Evolutionary conservation across 306 rosid species (phyloP).

Genomic region (Acmispon strigosus): DNA sequence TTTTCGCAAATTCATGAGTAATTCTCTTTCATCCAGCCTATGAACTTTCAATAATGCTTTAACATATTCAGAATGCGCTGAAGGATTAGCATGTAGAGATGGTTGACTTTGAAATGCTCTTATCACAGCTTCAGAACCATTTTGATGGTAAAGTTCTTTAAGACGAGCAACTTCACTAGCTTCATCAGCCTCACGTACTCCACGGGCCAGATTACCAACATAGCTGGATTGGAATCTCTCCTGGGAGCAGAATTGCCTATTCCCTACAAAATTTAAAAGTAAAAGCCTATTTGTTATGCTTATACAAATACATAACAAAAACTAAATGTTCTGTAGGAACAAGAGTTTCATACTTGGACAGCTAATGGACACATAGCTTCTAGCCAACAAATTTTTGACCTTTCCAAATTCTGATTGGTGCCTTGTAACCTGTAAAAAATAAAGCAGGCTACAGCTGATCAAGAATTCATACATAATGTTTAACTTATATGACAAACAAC

Average conservation of each 20-base stretch:
- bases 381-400: slow-evolving; percentile 25
- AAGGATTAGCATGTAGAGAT: slow-evolving; percentile 55
- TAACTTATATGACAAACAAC: neutral
- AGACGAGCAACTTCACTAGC: slow-evolving; percentile 66
- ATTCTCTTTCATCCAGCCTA: slow-evolving; percentile 77
- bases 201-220: slow-evolving; percentile 67
- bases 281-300: neutral
- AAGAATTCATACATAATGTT: neutral
- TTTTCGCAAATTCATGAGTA: slow-evolving; percentile 69
- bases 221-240: slow-evolving; percentile 68
- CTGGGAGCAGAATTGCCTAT: slow-evolving; percentile 34
- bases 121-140: slow-evolving; percentile 86
- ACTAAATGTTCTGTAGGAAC: neutral
- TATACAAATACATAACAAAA: neutral
- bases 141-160: slow-evolving; percentile 66
- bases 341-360: slow-evolving; percentile 35
- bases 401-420: slow-evolving; percentile 35
- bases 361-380: slow-evolving; percentile 35
- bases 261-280: slow-evolving; percentile 40
- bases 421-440: slow-evolving; percentile 54
- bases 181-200: slow-evolving; percentile 70
- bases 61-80: slow-evolving; percentile 79
- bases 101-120: slow-evolving; percentile 79
- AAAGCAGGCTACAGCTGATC: too few relatives aligned
- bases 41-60: slow-evolving; percentile 77